Conservation (phyloP, 2,329 filamentous ascomycete genomes). For the Phoma herbarum region DNA sequence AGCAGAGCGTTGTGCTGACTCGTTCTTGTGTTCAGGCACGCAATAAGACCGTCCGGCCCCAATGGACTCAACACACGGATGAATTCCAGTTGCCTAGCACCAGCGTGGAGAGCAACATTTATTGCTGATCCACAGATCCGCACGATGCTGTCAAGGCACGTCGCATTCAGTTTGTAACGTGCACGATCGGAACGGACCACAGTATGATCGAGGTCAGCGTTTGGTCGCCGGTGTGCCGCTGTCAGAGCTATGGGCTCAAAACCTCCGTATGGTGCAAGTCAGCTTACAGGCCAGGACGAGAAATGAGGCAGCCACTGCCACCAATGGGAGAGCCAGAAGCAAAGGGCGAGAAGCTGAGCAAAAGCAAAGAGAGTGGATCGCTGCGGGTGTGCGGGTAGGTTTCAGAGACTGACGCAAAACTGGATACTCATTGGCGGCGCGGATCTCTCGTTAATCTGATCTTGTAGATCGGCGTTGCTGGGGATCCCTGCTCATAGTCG, state of each 20-base stretch:
- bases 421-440: conserved; percentile 40
- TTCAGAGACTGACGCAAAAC: conserved; percentile 33
- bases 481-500: conserved; percentile 32
- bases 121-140: conserved; percentile 14
- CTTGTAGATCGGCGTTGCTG: conserved; percentile 35
- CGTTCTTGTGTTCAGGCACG: conserved; percentile 13
- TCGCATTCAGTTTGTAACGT: conserved; percentile 14
- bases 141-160: conserved; percentile 10
- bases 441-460: conserved; percentile 50
- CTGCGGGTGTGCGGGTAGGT: conserved; percentile 38
- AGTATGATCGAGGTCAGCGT: conserved; percentile 24
- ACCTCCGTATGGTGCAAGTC: conserved; percentile 23
- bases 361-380: conserved; percentile 27
- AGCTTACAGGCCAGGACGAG: conserved; percentile 18
- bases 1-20: conserved; percentile 18
- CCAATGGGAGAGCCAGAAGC: conserved; percentile 28
- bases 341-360: conserved; percentile 25
- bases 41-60: conserved; percentile 12
- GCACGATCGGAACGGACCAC: conserved; percentile 29
- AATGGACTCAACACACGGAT: conserved; percentile 16
- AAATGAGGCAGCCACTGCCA: conserved; percentile 25
- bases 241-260: conserved; percentile 32
- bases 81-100: conserved; percentile 10
- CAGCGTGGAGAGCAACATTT: not conserved
- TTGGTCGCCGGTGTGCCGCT: conserved; percentile 39